Evolutionary conservation across 2,329 filamentous ascomycete species (phyloP), one percentile per base, ranked within the genome.

Genomic region (Simplicillium aogashimaense): DNA sequence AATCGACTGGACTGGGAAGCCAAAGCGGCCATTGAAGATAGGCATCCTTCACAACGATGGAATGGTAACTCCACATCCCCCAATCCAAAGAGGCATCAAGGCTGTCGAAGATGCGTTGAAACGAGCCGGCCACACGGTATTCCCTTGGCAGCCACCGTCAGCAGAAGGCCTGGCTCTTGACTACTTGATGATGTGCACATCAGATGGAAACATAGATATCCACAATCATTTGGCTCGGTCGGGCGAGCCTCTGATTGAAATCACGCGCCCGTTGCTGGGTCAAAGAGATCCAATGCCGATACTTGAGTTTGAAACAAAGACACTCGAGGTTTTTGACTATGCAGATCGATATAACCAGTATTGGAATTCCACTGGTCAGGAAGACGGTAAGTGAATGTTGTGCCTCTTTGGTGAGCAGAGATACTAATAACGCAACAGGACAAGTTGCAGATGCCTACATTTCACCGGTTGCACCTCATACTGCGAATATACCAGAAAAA

Each of bases 321-420:
- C 78, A 6, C 55, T 79, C 2, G 55, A 58, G 13, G 75, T 75
- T 43, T 63, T 76, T 1, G 62, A 70, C 18, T 73, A 67, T 37
- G 73, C 78, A 48, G 72, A 72, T 43, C 56, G 64, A 14, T 82
- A 81, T 46, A 67, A 77, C 55, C 76, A 81, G 38, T 81, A 78
- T 50, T 81, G 76, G 77, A 78, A 79, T 45, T 67, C 61, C 12
- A 78, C 74, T 0, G 61, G 56, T 0, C 55, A 61, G 4, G 36
- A 61, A n/a, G 76, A 72, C 0, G 67, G 65, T 18, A 73, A 59
- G 3, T 58, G 41, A 3, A 6, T 25, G n/a, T 25, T 5, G 9
- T 25, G 20, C 20, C 5, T 25, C 20, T 9, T 25, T 25, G 20
- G 20, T 6, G 20, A 25, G 20, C 9, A 9, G 9, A 25, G 9